Base-by-base conservation (phyloP, 2,329 filamentous ascomycete species). In the Exophiala xenobiotica region DNA sequence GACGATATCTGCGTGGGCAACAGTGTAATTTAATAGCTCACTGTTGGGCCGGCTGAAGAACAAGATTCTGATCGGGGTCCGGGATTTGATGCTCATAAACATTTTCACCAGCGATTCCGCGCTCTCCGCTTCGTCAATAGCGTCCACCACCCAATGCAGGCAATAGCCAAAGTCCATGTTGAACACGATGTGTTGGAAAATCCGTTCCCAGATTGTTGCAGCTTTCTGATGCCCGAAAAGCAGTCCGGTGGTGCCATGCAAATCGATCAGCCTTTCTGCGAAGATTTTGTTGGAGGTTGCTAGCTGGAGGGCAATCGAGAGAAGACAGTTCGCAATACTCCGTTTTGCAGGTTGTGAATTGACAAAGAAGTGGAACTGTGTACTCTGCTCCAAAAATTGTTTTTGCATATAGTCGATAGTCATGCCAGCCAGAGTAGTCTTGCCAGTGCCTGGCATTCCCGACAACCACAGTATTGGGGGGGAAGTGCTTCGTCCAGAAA, bases 111-210 rank as follows among this genome's bases (percentile, higher is more conserved):
- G 11, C 0, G 53, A 22, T 4, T 46, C 9, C 5, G 67, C 43
- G 9, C 61, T 14, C 18, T 69, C 63, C 14, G 61, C 61, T 39
- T 74, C 69, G 41, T 73, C 69, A 2, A 74, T 20, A 1, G 62
- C 70, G 58, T 74, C 70, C 41, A 73, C 65, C 7, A 73, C 54
- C 66, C 67, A 68, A 53, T 69, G 71, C 2, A 73, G 16, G 1
- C 67, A 61, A 4, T 48, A 14, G 4, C 45, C 6, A 1, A 56
- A 18, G 4, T 59, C 37, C 23, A 63, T 57, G 9, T 59, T 59
- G 50, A 66, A 67, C 8, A 72, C 51, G 19, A 61, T 59, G 4
- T 59, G 59, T 22, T 55, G 56, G 54, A 69, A 72, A 0, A 68
- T 46, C 22, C 50, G 62, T 9, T 68, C 54, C 68, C 66, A 74